Percentiles rank a stretch among this genome's conserved stretches.
These are phyloP conservation scores for Didymella exigua DNA, from an alignment of 2,329 filamentous ascomycete species.

Conservation along the genomic window DNA sequence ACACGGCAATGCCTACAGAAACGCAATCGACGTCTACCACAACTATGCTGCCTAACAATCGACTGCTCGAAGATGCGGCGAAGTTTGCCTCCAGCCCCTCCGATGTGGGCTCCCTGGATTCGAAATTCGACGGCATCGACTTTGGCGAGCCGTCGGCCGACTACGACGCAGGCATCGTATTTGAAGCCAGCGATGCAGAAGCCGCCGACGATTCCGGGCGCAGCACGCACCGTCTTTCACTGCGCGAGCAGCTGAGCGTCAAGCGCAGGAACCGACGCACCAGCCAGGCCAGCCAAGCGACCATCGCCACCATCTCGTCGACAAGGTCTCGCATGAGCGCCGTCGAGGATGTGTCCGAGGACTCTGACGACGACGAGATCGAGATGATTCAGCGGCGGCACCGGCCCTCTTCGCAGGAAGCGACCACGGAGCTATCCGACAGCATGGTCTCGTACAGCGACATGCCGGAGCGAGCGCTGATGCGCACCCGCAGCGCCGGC, in stretches of 20 bases:
- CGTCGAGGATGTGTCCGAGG: slow-evolving; percentile 40
- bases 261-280: slow-evolving; percentile 30
- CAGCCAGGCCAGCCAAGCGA: slow-evolving; percentile 45
- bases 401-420: slow-evolving; percentile 28
- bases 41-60: slow-evolving; percentile 23
- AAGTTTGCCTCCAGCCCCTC: slow-evolving; percentile 19
- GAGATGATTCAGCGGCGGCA: slow-evolving; percentile 53
- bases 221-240: slow-evolving; percentile 3
- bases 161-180: slow-evolving; percentile 34
- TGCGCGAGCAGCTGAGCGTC: slow-evolving; percentile 43
- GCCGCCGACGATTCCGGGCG: slow-evolving; percentile 2
- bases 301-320: slow-evolving; percentile 50
- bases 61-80: slow-evolving; percentile 32
- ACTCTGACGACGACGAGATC: slow-evolving; percentile 54
- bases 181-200: slow-evolving; percentile 37
- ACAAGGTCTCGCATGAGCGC: slow-evolving; percentile 50
- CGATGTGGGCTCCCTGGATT: slow-evolving; percentile 19
- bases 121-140: slow-evolving; percentile 22
- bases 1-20: slow-evolving; percentile 27
- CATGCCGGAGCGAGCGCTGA: slow-evolving; percentile 26
- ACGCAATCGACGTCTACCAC: slow-evolving; percentile 4
- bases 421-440: slow-evolving; percentile 29
- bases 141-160: slow-evolving; percentile 26
- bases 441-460: slow-evolving; percentile 49
- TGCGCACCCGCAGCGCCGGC: slow-evolving; percentile 27